Percentiles rank a stretch among this genome's conserved stretches.
These are phyloP conservation scores for Aspergillus intermedius DNA, from an alignment of 2,329 filamentous ascomycete genomes.

Conservation along the genomic window DNA sequence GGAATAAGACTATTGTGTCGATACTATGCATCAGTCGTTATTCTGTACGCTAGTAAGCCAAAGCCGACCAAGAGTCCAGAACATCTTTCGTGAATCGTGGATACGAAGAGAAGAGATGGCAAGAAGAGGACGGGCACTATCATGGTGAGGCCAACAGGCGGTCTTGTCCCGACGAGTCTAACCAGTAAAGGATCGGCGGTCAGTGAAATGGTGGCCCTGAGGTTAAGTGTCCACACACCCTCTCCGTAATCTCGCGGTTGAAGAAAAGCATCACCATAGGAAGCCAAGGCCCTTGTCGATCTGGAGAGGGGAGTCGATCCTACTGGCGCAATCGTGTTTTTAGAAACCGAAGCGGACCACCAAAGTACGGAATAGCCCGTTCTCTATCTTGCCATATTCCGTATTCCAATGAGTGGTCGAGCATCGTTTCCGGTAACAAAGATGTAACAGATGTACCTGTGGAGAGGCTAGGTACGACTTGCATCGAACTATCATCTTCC, in stretches of 20 bases:
- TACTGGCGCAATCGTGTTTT: conserved; percentile 9
- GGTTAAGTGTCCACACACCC: background rate
- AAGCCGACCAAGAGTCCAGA: background rate
- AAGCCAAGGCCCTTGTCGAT: conserved; percentile 4
- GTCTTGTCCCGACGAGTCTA: background rate
- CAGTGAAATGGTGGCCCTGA: background rate
- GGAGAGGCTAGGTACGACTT: conserved; percentile 3
- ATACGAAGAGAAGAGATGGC: background rate
- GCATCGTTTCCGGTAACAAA: background rate
- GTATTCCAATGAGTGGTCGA: background rate
- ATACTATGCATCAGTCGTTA: background rate
- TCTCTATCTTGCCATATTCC: background rate
- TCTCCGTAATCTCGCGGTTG: background rate
- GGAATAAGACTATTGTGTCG: background rate
- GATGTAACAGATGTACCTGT: background rate
- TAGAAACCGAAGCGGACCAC: background rate
- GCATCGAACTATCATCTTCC: conserved; percentile 2
- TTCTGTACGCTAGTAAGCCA: background rate
- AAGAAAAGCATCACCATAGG: conserved; percentile 1
- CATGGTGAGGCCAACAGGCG: background rate
- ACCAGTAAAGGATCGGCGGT: conserved; percentile 1
- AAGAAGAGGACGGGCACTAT: background rate
- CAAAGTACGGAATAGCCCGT: background rate
- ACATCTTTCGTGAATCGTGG: background rate
- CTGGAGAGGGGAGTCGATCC: conserved; percentile 6